Evolutionary conservation across 2,329 filamentous ascomycete genomes (phyloP).

Genomic region (Gremmenia infestans): DNA sequence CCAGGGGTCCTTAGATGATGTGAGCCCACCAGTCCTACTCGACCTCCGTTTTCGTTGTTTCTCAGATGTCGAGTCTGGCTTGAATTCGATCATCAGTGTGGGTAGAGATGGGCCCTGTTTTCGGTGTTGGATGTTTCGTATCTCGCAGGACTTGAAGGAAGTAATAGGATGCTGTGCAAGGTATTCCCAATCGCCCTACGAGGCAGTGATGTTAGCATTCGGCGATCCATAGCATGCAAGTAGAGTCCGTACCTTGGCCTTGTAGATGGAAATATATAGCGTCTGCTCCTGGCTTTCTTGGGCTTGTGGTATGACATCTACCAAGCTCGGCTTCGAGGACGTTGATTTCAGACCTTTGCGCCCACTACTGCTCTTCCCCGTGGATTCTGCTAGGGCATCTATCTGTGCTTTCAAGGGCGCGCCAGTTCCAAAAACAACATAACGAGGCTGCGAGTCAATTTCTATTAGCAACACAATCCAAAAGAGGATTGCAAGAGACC

Average conservation of each 20-base stretch:
- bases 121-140: slow-evolving; percentile 55
- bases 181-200: slow-evolving; percentile 32
- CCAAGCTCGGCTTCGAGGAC: slow-evolving; percentile 26
- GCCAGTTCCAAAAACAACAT: slow-evolving; percentile 50
- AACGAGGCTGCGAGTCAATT: slow-evolving; percentile 45
- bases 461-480: background rate
- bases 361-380: slow-evolving; percentile 9
- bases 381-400: slow-evolving; percentile 34
- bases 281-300: slow-evolving; percentile 14
- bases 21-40: slow-evolving; percentile 54
- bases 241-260: slow-evolving; percentile 30
- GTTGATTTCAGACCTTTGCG: slow-evolving; percentile 23
- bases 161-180: slow-evolving; percentile 29
- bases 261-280: slow-evolving; percentile 32
- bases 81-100: slow-evolving; percentile 53
- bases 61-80: slow-evolving; percentile 46
- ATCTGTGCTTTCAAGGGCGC: slow-evolving; percentile 41
- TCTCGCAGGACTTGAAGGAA: slow-evolving; percentile 30
- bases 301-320: slow-evolving; percentile 17
- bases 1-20: slow-evolving; percentile 26
- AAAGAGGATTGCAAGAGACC: slow-evolving; percentile 11
- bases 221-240: background rate
- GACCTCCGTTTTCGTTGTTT: slow-evolving; percentile 61
- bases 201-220: background rate
- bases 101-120: slow-evolving; percentile 56